Evolutionary conservation across 768 basidiomycete genomes (phyloP).

Genomic region (Chiua virens): DNA sequence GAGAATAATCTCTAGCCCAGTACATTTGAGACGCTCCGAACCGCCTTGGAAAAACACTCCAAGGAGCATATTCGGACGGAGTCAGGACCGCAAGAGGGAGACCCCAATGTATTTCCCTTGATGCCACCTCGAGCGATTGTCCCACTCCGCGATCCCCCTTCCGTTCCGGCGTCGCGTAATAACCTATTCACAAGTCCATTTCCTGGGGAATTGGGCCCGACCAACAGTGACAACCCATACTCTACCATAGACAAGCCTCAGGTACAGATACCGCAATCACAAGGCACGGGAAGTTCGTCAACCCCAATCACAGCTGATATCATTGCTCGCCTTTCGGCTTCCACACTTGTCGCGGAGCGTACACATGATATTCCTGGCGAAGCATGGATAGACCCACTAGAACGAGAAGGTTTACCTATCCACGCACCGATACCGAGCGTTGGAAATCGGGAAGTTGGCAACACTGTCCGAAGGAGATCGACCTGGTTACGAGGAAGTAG

Average conservation of each 20-base stretch:
- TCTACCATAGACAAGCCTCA: neutral
- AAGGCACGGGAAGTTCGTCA: constrained; percentile 1
- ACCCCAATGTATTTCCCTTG: constrained; percentile 5
- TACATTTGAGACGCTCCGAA: constrained; percentile 48
- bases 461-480: constrained; percentile 15
- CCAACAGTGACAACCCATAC: constrained; percentile 22
- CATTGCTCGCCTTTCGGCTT: constrained; percentile 3
- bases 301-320: constrained; percentile 7
- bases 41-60: constrained; percentile 53
- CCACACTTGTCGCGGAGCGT: constrained; percentile 22
- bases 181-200: constrained; percentile 2
- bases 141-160: constrained; percentile 7
- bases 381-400: constrained; percentile 59
- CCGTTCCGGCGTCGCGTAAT: neutral
- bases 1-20: constrained; percentile 35
- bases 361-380: constrained; percentile 47
- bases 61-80: constrained; percentile 4
- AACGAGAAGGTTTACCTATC: constrained; percentile 62
- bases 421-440: constrained; percentile 27
- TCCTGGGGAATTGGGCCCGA: neutral
- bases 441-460: neutral
- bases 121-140: constrained; percentile 5
- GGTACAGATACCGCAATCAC: constrained; percentile 7
- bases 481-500: constrained; percentile 12
- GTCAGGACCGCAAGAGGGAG: neutral